Evolutionary conservation across 2,329 filamentous ascomycete genomes (phyloP), one percentile per base, ranked within the genome.

Genomic region (Botrytis pseudocinerea): DNA sequence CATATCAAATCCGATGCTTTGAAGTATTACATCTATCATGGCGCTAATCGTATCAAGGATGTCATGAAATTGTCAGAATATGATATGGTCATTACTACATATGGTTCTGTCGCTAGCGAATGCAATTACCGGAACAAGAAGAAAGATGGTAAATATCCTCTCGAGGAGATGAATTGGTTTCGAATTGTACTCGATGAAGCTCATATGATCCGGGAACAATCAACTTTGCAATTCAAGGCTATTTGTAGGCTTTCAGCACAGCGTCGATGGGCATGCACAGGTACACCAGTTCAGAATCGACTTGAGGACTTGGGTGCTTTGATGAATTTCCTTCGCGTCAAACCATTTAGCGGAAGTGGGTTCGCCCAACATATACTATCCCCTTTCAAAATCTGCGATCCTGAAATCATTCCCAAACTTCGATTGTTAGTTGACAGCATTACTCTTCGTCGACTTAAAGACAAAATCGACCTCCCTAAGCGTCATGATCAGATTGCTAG

Each of bases 241-340:
- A 93, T 96, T 32, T 95, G 94, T 76, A 88, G 89, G 32, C 85
- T 98, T 4, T 87, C 92, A 74, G 93, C 94, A 2, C 88, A 93
- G 79, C 90, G 95, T 46, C 91, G 95, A 48, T 99, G 96, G 96
- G 95, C 95, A 4, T 93, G 98, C n/a, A 98, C 96, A 0, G 96
- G 95, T 71, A 98, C 96, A 0, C 96, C 95, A 0, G 93, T 98
- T 14, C 95, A 98, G 82, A 99, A 99, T 80, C 91, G 93, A 6
- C 86, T 98, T 3, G 94, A 97, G 76, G 96, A 99, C 81, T 86
- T 98, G 35, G 93, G 93, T 22, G 93, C 95, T 1, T 85, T 98
- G 4, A 90, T 97, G 73, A 93, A 91, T 46, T 98, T 98, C 79
- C 85, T 98, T 60, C 90, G 92, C 22, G 85, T 98, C 22, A 90